Evolutionary conservation across 1,139 yeast genomes (phyloP).

Genomic region (Lipomyces yarrowii): DNA sequence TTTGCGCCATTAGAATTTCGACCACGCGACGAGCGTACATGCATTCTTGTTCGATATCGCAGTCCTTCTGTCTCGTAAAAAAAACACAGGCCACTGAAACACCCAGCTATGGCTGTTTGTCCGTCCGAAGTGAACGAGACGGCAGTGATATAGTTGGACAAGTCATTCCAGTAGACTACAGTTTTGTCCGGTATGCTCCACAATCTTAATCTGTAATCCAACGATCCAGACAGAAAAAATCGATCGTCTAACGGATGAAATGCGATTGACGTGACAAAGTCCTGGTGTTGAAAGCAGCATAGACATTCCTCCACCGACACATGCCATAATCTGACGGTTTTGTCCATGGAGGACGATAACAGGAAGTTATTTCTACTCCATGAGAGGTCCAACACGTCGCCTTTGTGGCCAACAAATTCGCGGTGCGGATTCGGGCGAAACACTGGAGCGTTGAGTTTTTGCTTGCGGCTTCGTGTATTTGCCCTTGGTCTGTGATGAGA

Average conservation of each 20-base stretch:
- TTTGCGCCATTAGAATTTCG: conserved; percentile 47
- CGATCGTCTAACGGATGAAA: conserved; percentile 90
- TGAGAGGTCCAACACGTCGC: conserved; percentile 70
- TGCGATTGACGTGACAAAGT: conserved; percentile 78
- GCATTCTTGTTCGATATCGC: conserved; percentile 57
- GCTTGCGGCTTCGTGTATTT: conserved; percentile 6
- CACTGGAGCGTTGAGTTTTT: conserved; percentile 65
- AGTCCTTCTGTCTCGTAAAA: conserved; percentile 69
- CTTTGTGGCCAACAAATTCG: conserved; percentile 66
- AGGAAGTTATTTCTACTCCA: conserved; percentile 91
- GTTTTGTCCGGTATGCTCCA: conserved; percentile 85
- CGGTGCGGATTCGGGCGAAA: conserved; percentile 71
- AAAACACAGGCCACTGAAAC: conserved; percentile 72
- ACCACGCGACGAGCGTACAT: conserved; percentile 43
- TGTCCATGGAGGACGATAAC: conserved; percentile 82
- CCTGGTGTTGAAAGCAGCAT: conserved; percentile 69
- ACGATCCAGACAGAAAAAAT: conserved; percentile 80
- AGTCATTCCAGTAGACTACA: conserved; percentile 49
- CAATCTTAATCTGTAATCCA: conserved; percentile 74
- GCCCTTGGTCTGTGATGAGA: conserved; percentile 10
- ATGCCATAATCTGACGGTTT: conserved; percentile 84
- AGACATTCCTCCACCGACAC: conserved; percentile 65
- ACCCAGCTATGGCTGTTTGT: conserved; percentile 67
- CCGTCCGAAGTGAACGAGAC: conserved; percentile 74
- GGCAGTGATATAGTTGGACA: conserved; percentile 63